Evolutionary conservation across 1,284 basidiomycete genomes (phyloP), one percentile per base, ranked within the genome.

Genomic region (Apiotrichum porosum): DNA sequence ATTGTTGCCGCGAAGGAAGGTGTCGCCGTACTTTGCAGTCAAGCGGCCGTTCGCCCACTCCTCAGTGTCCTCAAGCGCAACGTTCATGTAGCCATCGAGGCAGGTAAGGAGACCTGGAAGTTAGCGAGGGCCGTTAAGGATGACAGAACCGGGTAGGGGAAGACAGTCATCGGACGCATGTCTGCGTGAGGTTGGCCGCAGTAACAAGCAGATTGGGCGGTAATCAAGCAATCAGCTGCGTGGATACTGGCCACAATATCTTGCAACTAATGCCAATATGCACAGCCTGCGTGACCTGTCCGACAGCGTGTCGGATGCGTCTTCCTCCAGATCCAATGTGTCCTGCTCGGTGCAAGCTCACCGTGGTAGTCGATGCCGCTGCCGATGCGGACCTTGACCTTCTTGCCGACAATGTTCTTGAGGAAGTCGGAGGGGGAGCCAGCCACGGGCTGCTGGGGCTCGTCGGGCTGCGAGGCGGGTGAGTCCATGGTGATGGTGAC

Each of bases 41-140:
- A 87, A 79, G 28, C 77, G 70, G 10, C 92, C 93, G 60, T 88
- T 86, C 13, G 95, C 88, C 71, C 89, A 85, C 74, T 98, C 94
- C 72, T 93, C 88, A 2, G 93, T 97, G 69, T 97, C 86, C 74
- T 98, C 94, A 38, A 98, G 77, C 4, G 92, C 94, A 48, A 98
- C 97, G 75, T 98, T 98, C 95, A 98, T 92, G 71, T 91, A 92
- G 0, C 93, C 95, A 72, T 98, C 95, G 19, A 98, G 79, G 69
- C 95, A 97, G 8, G 90, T 93, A n/a, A 98, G 77, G 1, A 92
- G 80, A 32, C 93, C 93, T 97, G 56, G 14, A 0, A 31, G 21
- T 28, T 12, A 39, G 37, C 3, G 12, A 5, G 3, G 8, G 26
- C 26, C 8, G 26, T 28, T n/a, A n/a, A n/a, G 26, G 26, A 28